phyloP scores from a whole-genome alignment of 768 basidiomycete genomes.

The Mycena filopes region DNA sequence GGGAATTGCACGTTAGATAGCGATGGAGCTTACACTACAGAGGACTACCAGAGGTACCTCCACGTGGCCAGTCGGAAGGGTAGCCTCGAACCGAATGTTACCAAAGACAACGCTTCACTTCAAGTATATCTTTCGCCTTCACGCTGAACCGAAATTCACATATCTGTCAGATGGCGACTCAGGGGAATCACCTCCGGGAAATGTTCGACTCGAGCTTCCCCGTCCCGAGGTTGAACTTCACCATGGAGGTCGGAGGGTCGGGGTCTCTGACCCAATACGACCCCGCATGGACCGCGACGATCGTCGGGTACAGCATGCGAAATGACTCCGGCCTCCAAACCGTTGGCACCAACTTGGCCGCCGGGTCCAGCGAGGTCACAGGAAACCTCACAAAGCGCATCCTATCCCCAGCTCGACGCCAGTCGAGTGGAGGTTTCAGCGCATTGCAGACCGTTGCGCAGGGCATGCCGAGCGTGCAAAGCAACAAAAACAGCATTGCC shows the following conservation, averaged over 20 bases:
- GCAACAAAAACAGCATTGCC: neutral
- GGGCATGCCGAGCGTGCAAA: too few species aligned
- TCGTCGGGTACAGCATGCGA: neutral
- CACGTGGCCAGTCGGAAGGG: neutral
- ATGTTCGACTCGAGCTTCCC: neutral
- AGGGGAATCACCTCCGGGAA: too few species aligned
- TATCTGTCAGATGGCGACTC: neutral
- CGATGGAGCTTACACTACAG: neutral
- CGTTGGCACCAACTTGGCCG: neutral
- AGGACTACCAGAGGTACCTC: neutral
- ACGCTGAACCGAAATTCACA: too few species aligned
- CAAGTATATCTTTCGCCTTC: neutral
- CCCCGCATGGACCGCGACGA: slow-evolving; percentile 12
- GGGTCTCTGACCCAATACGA: neutral
- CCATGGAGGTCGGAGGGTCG: slow-evolving; percentile 5
- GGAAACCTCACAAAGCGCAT: neutral
- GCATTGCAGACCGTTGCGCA: slow-evolving; percentile 6
- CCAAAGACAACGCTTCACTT: too few species aligned
- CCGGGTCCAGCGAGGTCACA: neutral
- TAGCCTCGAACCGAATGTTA: neutral
- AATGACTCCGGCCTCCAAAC: neutral
- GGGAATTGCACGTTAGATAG: neutral
- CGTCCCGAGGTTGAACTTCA: neutral
- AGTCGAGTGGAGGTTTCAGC: neutral
- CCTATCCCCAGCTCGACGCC: neutral